Evolutionary conservation across 495 filamentous ascomycete genomes (phyloP).

Genomic region (Amniculicola lignicola): DNA sequence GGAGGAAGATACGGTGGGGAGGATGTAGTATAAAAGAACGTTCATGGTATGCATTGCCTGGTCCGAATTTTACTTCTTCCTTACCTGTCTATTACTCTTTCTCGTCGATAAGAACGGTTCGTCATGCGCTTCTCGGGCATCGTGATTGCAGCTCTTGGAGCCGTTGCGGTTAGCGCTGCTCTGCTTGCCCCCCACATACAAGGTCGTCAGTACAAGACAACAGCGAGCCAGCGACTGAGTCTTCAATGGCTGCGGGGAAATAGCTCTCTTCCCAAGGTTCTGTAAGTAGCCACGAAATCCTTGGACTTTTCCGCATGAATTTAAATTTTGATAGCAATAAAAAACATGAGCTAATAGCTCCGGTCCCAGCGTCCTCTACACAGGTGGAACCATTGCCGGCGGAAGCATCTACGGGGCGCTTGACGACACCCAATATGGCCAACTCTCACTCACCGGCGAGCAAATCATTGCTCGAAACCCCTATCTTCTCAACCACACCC

Average conservation of each 20-base stretch:
- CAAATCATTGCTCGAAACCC: conserved; percentile 21
- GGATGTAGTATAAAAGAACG: no score
- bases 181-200: not conserved
- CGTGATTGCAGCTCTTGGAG: conserved; percentile 1
- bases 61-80: no score
- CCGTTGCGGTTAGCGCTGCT: not conserved
- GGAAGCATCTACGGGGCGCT: conserved; percentile 19
- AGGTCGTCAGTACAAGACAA: conserved; percentile 9
- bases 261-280: conserved; percentile 16
- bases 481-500: conserved; percentile 23
- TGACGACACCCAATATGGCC: conserved; percentile 24
- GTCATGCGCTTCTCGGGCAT: no score
- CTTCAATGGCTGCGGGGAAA: conserved; percentile 19
- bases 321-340: not conserved
- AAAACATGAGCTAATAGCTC: no score
- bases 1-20: no score
- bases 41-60: no score
- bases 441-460: conserved; percentile 16
- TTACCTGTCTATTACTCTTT: no score
- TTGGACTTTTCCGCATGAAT: not conserved
- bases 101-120: no score
- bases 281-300: conserved; percentile 4
- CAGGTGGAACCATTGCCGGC: conserved; percentile 17
- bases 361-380: conserved; percentile 9
- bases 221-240: conserved; percentile 19